A percentile compares a stretch with the other conserved stretches of the same genome.
phyloP scores from a whole-genome alignment of 2,329 filamentous ascomycete species.

The Talaromyces sp. region DNA sequence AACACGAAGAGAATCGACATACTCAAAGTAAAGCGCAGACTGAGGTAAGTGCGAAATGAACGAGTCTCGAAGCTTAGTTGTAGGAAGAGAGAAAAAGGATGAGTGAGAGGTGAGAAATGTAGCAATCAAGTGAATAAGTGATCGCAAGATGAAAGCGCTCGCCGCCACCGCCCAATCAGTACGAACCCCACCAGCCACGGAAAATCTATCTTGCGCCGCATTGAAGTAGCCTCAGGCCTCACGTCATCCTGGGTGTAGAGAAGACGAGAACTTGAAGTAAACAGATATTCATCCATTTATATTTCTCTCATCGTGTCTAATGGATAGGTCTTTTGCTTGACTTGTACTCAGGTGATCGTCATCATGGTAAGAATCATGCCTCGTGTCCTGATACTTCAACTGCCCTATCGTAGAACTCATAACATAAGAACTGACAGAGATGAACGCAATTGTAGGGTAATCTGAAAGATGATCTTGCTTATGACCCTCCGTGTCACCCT shows the following conservation, averaged over 20 bases:
- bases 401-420: too few relatives aligned
- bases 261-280: too few relatives aligned
- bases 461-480: constrained; percentile 65
- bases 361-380: constrained; percentile 24
- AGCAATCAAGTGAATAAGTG: constrained; percentile 11
- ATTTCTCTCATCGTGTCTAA: too few relatives aligned
- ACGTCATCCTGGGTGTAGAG: not conserved
- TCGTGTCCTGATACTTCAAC: not conserved
- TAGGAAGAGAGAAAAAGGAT: not conserved
- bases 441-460: constrained; percentile 22
- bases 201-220: constrained; percentile 37
- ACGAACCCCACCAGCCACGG: constrained; percentile 28
- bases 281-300: not conserved
- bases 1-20: not conserved
- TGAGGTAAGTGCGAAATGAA: too few relatives aligned
- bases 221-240: constrained; percentile 8
- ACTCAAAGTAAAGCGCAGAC: not conserved
- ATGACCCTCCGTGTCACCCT: constrained; percentile 77
- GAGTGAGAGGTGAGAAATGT: constrained; percentile 1
- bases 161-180: constrained; percentile 16
- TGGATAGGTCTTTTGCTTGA: too few relatives aligned
- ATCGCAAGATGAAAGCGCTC: constrained; percentile 10
- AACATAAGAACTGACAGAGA: not conserved
- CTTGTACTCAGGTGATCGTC: not conserved
- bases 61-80: too few relatives aligned